Conservation (phyloP, 257 asterid genomes). For the Salvia rosmarinus region DNA sequence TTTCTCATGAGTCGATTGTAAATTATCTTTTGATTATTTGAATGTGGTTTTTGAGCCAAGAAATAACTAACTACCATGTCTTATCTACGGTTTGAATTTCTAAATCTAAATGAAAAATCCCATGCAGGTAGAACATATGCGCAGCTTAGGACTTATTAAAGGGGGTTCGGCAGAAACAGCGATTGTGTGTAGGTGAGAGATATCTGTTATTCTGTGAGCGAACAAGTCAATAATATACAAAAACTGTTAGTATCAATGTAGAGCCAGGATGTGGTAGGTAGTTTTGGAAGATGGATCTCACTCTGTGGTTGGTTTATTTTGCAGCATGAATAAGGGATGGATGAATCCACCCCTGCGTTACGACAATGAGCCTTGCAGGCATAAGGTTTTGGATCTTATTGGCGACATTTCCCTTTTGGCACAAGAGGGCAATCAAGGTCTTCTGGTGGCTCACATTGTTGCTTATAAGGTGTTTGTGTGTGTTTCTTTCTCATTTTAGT, state of each 20-base stretch:
- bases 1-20: conserved; percentile 7
- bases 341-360: conserved; percentile 86
- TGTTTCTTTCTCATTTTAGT: no score
- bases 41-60: background rate
- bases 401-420: conserved; percentile 95
- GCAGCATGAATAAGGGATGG: conserved; percentile 79
- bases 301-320: conserved; percentile 8
- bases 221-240: conserved; percentile 14
- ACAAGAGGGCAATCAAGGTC: conserved; percentile 81
- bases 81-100: background rate
- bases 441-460: conserved; percentile 74
- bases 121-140: conserved; percentile 77
- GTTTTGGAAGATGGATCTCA: conserved; percentile 16
- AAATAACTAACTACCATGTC: no score
- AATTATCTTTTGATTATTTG: background rate
- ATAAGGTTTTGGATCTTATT: conserved; percentile 91
- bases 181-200: conserved; percentile 74
- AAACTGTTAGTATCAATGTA: no score
- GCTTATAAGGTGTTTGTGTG: conserved; percentile 63
- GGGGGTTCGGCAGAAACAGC: conserved; percentile 89
- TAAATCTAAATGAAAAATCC: conserved; percentile 14
- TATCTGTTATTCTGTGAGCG: background rate
- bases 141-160: conserved; percentile 66
- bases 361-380: conserved; percentile 88
- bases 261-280: conserved; percentile 12